phyloP scores from a whole-genome alignment of 164 flowering plant genomes.

The Kalanchoe fedtschenkoi region DNA sequence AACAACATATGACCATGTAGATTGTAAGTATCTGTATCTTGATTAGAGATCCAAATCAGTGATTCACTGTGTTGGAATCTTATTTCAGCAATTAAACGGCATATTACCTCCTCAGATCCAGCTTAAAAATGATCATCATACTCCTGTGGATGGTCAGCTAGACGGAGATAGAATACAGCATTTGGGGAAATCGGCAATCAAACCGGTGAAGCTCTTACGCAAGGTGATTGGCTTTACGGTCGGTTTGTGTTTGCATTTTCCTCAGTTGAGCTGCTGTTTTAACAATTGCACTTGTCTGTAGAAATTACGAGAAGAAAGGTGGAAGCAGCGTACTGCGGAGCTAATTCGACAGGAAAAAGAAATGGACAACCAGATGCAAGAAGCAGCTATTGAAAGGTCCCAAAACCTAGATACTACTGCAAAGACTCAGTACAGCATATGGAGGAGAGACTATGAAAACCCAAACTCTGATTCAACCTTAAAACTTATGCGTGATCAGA shows the following conservation, averaged over 20 bases:
- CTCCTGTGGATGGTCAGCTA: not conserved
- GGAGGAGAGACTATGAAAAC: not conserved
- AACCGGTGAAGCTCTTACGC: constrained; percentile 5
- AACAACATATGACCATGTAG: not conserved
- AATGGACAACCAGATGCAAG: constrained; percentile 9
- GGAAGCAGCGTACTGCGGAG: constrained; percentile 3
- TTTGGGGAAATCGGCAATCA: constrained; percentile 7
- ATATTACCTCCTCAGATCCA: not conserved
- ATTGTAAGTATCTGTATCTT: not conserved
- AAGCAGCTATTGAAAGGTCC: constrained; percentile 8
- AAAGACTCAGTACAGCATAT: not conserved
- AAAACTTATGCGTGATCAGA: constrained; percentile 44
- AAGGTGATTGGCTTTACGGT: not conserved
- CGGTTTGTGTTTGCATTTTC: not conserved
- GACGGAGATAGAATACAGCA: constrained; percentile 2
- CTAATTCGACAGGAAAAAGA: constrained; percentile 6
- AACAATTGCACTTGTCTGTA: not conserved
- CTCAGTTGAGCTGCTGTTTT: not conserved
- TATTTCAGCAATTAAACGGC: not conserved
- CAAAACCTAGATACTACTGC: not conserved
- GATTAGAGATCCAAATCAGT: not conserved
- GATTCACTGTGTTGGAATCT: not conserved
- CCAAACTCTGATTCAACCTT: constrained; percentile 18
- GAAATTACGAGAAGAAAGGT: constrained; percentile 7
- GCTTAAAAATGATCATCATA: not conserved